Evolutionary conservation across 2,329 filamentous ascomycete genomes (phyloP).

Genomic region (Colletotrichum spinosum): DNA sequence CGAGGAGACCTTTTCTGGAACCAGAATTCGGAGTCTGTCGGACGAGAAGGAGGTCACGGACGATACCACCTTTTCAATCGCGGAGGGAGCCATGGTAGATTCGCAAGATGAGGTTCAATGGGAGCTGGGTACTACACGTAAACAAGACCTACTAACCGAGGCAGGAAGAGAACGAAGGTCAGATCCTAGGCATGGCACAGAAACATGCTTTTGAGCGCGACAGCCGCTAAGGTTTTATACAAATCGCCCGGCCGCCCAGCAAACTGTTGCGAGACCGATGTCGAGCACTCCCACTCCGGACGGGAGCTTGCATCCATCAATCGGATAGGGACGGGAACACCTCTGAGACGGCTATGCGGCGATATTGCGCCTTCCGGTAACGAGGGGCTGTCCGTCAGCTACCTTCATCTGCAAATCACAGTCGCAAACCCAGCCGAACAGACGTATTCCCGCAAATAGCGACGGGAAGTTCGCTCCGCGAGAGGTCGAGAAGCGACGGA

Average conservation of each 20-base stretch:
- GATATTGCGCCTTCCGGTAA: conserved; percentile 6
- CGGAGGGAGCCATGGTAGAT: conserved; percentile 41
- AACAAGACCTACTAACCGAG: background rate
- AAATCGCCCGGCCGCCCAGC: conserved; percentile 20
- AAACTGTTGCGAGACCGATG: conserved; percentile 6
- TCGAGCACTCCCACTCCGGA: background rate
- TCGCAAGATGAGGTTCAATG: background rate
- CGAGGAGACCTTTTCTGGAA: conserved; percentile 84
- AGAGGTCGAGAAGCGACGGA: conserved; percentile 30
- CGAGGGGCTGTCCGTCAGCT: conserved; percentile 5
- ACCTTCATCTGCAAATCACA: conserved; percentile 29
- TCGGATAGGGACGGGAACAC: conserved; percentile 4
- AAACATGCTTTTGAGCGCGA: background rate
- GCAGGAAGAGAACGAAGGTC: background rate
- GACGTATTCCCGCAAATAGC: conserved; percentile 21
- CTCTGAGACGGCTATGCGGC: conserved; percentile 3
- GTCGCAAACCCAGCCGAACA: conserved; percentile 7
- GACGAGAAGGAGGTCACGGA: conserved; percentile 35
- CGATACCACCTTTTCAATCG: conserved; percentile 39
- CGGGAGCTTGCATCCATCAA: conserved; percentile 5
- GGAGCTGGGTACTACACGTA: background rate
- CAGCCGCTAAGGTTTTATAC: conserved; percentile 27
- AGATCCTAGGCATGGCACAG: background rate
- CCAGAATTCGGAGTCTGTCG: conserved; percentile 66
- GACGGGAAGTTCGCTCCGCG: conserved; percentile 7